phyloP scores from a whole-genome alignment of 805 yeast species.

The Wickerhamiella cacticola region DNA sequence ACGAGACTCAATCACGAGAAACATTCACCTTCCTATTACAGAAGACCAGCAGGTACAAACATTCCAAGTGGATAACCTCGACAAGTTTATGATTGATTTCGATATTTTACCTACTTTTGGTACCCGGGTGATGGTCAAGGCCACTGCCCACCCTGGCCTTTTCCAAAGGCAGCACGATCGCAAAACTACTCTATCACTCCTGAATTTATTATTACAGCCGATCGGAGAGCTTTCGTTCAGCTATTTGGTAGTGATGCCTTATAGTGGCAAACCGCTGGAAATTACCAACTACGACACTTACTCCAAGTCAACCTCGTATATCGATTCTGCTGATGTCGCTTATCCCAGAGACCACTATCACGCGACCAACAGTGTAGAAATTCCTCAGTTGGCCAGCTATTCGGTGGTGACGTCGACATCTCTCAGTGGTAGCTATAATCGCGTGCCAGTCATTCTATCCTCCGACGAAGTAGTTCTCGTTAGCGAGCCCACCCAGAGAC shows the following conservation, averaged over 20 bases:
- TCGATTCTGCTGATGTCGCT: slow-evolving; percentile 20
- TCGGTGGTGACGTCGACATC: slow-evolving; percentile 72
- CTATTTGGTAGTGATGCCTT: slow-evolving; percentile 82
- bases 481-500: slow-evolving; percentile 45
- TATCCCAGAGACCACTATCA: slow-evolving; percentile 15
- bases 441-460: slow-evolving; percentile 56
- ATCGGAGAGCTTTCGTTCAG: slow-evolving; percentile 71
- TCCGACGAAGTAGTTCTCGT: slow-evolving; percentile 80
- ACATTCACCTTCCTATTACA: slow-evolving; percentile 63
- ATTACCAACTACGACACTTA: slow-evolving; percentile 89
- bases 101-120: slow-evolving; percentile 94
- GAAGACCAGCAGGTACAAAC: slow-evolving; percentile 58
- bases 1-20: slow-evolving; percentile 78
- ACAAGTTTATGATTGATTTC: slow-evolving; percentile 64
- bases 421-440: slow-evolving; percentile 64
- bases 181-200: slow-evolving; percentile 49
- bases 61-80: slow-evolving; percentile 71
- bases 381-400: slow-evolving; percentile 32
- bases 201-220: slow-evolving; percentile 67
- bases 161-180: slow-evolving; percentile 31
- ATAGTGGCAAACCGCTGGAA: slow-evolving; percentile 68
- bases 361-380: slow-evolving; percentile 21
- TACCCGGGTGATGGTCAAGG: slow-evolving; percentile 77
- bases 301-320: slow-evolving; percentile 80
- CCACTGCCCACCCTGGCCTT: slow-evolving; percentile 58